phyloP scores from a whole-genome alignment of 2,329 filamentous ascomycete genomes.

The Ilyonectria destructans region DNA sequence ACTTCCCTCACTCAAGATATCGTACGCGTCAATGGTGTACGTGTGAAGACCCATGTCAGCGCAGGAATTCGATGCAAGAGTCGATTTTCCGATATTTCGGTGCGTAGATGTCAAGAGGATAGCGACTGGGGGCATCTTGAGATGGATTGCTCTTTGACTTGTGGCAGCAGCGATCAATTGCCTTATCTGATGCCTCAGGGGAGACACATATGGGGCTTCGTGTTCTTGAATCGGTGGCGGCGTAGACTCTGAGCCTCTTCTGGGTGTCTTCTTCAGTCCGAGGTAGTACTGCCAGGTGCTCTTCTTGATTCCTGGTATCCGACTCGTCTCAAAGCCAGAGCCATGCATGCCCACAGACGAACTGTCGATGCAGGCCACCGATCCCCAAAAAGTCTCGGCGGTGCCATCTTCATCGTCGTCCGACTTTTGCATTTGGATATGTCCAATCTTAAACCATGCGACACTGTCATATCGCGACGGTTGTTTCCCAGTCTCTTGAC shows the following conservation, averaged over 20 bases:
- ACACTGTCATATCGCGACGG: conserved; percentile 70
- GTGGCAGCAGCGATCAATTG: conserved; percentile 92
- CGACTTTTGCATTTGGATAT: conserved; percentile 73
- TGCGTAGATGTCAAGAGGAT: conserved; percentile 93
- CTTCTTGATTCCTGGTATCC: conserved; percentile 81
- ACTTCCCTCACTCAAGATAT: conserved; percentile 89
- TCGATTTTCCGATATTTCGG: conserved; percentile 93
- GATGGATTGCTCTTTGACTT: conserved; percentile 87
- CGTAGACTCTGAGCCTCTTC: conserved; percentile 56
- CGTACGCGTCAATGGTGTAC: conserved; percentile 91
- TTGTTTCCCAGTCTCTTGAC: conserved; percentile 47
- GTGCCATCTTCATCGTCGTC: conserved; percentile 73
- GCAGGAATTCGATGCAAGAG: conserved; percentile 82
- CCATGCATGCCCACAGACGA: conserved; percentile 91
- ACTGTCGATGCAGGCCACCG: conserved; percentile 88
- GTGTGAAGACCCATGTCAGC: conserved; percentile 92
- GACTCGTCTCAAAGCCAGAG: conserved; percentile 88
- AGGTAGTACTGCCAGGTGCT: conserved; percentile 94
- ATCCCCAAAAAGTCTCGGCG: conserved; percentile 84
- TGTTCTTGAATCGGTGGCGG: conserved; percentile 62
- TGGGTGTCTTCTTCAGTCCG: conserved; percentile 79
- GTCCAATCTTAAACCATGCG: conserved; percentile 94
- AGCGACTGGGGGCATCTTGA: conserved; percentile 90
- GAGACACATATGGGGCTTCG: conserved; percentile 68
- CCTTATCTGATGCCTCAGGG: conserved; percentile 80